phyloP scores from a whole-genome alignment of 2,329 filamentous ascomycete genomes.

The Xylariales sp. region DNA sequence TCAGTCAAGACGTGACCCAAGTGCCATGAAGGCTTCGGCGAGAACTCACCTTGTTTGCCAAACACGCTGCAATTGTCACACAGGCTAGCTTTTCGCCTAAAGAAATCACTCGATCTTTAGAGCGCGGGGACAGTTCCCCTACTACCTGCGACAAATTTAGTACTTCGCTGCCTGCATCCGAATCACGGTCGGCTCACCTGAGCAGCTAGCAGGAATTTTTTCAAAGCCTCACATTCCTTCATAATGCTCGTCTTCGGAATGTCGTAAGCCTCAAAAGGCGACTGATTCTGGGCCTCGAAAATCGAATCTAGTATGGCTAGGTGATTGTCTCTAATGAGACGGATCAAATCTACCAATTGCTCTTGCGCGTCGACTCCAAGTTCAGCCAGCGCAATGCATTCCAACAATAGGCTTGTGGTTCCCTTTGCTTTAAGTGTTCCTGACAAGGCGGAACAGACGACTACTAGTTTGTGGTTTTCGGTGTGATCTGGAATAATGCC shows the following conservation, averaged over 20 bases:
- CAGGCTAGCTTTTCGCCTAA: constrained; percentile 52
- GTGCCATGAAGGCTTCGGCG: neutral
- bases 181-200: constrained; percentile 51
- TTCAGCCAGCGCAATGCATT: constrained; percentile 48
- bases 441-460: constrained; percentile 68
- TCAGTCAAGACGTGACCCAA: constrained; percentile 19
- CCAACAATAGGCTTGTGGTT: constrained; percentile 61
- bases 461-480: constrained; percentile 60
- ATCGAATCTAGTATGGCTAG: constrained; percentile 53
- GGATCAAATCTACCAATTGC: constrained; percentile 60
- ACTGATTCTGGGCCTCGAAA: constrained; percentile 30
- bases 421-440: constrained; percentile 65
- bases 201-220: constrained; percentile 64
- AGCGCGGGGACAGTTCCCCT: constrained; percentile 62
- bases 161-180: neutral
- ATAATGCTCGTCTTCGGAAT: constrained; percentile 57
- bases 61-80: constrained; percentile 48
- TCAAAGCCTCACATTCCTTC: constrained; percentile 60
- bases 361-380: constrained; percentile 38
- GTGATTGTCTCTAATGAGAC: constrained; percentile 63
- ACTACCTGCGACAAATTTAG: constrained; percentile 50
- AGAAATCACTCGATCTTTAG: constrained; percentile 64
- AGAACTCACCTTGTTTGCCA: constrained; percentile 45
- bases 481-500: constrained; percentile 50
- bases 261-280: constrained; percentile 50